Evolutionary conservation across 768 basidiomycete genomes (phyloP), one percentile per base, ranked within the genome.

Genomic region (Boletus subcaerulescens): DNA sequence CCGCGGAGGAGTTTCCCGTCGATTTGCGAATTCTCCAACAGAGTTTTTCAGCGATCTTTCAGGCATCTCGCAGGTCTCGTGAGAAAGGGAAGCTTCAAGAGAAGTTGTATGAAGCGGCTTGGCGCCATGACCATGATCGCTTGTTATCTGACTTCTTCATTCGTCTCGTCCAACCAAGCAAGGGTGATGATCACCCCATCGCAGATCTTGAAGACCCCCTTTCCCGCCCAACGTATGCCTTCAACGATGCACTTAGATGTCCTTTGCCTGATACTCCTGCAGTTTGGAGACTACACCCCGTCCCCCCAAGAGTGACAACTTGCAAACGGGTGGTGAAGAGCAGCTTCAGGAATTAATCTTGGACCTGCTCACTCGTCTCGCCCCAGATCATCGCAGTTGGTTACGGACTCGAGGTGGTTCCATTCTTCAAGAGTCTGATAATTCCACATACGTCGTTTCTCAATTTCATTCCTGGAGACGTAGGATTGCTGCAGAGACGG

Each of bases 41-140:
- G 24, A 58, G 49, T n/a, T 56, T 58, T 45, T 56, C 53, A 1
- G 57, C 48, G 2, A 58, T 58, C 10, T 58, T 58, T 29, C 57
- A 47, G 22, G 48, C 53, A 26, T 58, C 53, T 10, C 57, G 35
- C 1, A 41, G 54, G 32, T 58, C 45, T n/a, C 49, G 45, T 46
- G 57, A 50, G 39, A 58, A 56, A 40, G 33, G 3, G 18, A 11
- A 42, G 10, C 11, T 52, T 14, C 22, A 7, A 17, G 39, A 31
- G 33, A 35, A 31, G 14, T 14, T 36, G 3, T 46, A 20, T 40
- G 55, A 56, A 36, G 39, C 33, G 0, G 32, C 32, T 26, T 58
- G 48, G 57, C 49, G 54, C 13, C 48, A 56, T 42, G 57, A 56
- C 33, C 53, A 58, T 8, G 57, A 58, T 15, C 48, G 48, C 3